phyloP scores from a whole-genome alignment of 2,329 filamentous ascomycete species.

The Elsinoe batatas region DNA sequence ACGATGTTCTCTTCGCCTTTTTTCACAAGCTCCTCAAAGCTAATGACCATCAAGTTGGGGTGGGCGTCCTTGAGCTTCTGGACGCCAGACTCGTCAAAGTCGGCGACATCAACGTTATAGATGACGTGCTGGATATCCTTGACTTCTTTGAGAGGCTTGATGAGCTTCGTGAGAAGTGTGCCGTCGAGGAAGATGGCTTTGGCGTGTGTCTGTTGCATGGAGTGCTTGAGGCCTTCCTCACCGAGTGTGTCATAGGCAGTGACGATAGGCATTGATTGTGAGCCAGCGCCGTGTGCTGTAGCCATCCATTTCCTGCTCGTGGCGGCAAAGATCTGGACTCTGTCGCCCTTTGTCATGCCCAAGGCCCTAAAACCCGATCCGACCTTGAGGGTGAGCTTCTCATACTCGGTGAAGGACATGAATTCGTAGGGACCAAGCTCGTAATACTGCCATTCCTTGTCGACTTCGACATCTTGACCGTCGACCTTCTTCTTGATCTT shows the following conservation, averaged over 20 bases:
- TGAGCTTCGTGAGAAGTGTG: constrained; percentile 50
- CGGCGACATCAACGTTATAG: constrained; percentile 45
- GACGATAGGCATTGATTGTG: constrained; percentile 83
- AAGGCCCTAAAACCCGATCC: constrained; percentile 66
- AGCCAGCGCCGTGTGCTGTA: constrained; percentile 55
- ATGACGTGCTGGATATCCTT: constrained; percentile 48
- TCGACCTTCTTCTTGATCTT: constrained; percentile 83
- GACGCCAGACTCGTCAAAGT: constrained; percentile 43
- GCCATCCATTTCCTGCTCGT: constrained; percentile 78
- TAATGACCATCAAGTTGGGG: constrained; percentile 43
- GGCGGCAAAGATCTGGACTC: constrained; percentile 73
- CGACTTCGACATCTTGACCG: constrained; percentile 66
- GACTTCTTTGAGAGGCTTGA: constrained; percentile 45
- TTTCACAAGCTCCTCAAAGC: constrained; percentile 47
- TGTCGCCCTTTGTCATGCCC: constrained; percentile 57
- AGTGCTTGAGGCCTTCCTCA: constrained; percentile 73
- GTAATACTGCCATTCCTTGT: constrained; percentile 87
- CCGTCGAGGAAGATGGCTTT: constrained; percentile 82
- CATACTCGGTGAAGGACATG: constrained; percentile 70
- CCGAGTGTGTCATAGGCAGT: constrained; percentile 93
- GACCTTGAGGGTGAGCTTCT: constrained; percentile 56
- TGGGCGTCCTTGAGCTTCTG: constrained; percentile 45
- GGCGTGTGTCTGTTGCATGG: constrained; percentile 69
- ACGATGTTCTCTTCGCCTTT: constrained; percentile 55
- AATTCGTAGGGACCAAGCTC: constrained; percentile 71